phyloP scores from a whole-genome alignment of 257 asterid species.

The Solanum lignicaule region DNA sequence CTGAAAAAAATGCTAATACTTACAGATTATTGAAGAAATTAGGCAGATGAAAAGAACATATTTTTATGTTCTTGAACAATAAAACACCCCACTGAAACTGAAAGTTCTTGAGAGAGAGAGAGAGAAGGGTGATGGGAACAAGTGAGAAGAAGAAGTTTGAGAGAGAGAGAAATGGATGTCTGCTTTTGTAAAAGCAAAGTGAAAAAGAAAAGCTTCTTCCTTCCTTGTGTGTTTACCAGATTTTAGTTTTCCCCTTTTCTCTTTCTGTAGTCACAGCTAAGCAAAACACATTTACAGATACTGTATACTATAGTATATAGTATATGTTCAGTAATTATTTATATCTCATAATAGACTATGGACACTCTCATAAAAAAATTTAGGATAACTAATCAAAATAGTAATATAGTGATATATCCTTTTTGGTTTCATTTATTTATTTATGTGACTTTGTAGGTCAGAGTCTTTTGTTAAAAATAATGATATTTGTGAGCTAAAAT shows the following conservation, averaged over 20 bases:
- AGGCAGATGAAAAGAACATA: neutral
- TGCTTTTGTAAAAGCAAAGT: conserved; percentile 60
- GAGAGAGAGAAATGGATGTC: conserved; percentile 18
- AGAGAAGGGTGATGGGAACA: conserved; percentile 6
- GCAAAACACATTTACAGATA: neutral
- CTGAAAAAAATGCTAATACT: neutral
- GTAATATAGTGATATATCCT: too few species aligned
- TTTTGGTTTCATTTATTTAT: neutral
- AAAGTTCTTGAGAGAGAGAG: neutral
- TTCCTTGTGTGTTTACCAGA: conserved; percentile 18
- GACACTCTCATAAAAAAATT: neutral
- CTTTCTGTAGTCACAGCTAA: neutral
- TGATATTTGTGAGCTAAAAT: neutral
- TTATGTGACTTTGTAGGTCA: neutral
- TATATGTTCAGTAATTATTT: neutral
- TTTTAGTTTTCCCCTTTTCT: neutral
- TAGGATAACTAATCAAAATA: neutral
- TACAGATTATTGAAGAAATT: neutral
- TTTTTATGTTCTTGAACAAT: conserved; percentile 15
- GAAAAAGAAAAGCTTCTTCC: conserved; percentile 48
- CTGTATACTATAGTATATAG: neutral
- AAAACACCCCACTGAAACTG: neutral
- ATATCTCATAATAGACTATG: neutral
- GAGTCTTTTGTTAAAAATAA: neutral
- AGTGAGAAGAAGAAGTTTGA: conserved; percentile 18